Evolutionary conservation across 495 filamentous ascomycete species (phyloP).

Genomic region (Penicillium salamii): DNA sequence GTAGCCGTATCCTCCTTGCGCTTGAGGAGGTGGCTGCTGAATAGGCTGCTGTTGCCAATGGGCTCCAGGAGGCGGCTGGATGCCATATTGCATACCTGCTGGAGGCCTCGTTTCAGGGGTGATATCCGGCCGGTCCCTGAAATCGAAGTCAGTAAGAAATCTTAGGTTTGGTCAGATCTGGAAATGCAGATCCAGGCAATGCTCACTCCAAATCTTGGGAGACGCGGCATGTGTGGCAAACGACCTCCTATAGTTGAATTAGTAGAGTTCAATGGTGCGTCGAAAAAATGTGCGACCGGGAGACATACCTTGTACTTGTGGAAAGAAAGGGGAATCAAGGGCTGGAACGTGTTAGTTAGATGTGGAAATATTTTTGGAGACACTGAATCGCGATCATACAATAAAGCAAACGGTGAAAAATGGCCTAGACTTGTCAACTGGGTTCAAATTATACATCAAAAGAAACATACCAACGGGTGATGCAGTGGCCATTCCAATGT

Average conservation of each 20-base stretch:
- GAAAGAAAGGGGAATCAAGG: slow-evolving; percentile 46
- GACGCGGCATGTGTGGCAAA: slow-evolving; percentile 52
- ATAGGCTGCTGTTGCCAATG: slow-evolving; percentile 20
- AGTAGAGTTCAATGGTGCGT: slow-evolving; percentile 1
- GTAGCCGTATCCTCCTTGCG: slow-evolving; percentile 18
- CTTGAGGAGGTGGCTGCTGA: slow-evolving; percentile 21
- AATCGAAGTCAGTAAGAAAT: slow-evolving; percentile 7
- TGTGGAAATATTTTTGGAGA: neutral
- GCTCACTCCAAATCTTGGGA: slow-evolving; percentile 51
- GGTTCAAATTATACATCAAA: neutral
- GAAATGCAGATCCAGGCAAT: neutral
- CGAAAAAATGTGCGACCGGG: neutral
- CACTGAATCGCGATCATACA: slow-evolving; percentile 28
- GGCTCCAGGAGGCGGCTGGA: slow-evolving; percentile 29
- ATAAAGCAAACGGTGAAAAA: slow-evolving; percentile 56
- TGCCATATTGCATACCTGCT: slow-evolving; percentile 24
- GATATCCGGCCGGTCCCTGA: slow-evolving; percentile 45
- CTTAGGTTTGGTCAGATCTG: neutral
- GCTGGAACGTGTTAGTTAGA: slow-evolving; percentile 26
- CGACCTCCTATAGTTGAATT: slow-evolving; percentile 42
- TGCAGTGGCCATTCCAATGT: slow-evolving; percentile 51
- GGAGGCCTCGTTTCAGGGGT: slow-evolving; percentile 42
- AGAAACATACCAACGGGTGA: slow-evolving; percentile 47
- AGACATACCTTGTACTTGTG: slow-evolving; percentile 49
- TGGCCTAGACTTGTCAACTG: slow-evolving; percentile 36